Evolutionary conservation across 2,329 filamentous ascomycete genomes (phyloP).

Genomic region (Cladophialophora exuberans): DNA sequence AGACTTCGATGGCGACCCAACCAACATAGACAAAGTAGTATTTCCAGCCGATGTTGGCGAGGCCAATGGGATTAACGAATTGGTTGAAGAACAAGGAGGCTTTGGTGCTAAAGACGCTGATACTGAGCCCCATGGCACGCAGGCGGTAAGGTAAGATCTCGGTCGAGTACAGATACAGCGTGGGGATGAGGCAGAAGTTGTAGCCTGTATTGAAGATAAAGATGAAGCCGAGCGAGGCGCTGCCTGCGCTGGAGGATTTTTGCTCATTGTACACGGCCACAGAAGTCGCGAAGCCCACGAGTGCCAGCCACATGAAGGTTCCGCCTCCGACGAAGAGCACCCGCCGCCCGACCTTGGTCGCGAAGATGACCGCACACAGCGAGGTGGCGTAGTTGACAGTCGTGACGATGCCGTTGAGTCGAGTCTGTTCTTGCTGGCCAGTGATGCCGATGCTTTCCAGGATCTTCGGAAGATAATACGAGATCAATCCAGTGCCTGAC

Average conservation of each 20-base stretch:
- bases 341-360: not conserved
- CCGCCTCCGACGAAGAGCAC: constrained; percentile 1
- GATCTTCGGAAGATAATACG: constrained; percentile 41
- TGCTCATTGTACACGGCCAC: constrained; percentile 1
- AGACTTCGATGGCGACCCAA: constrained; percentile 40
- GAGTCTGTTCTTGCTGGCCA: constrained; percentile 38
- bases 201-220: constrained; percentile 3
- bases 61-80: constrained; percentile 41
- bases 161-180: not conserved
- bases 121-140: constrained; percentile 1
- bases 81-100: constrained; percentile 39
- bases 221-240: not conserved
- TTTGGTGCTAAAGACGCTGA: constrained; percentile 37
- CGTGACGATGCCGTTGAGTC: constrained; percentile 40
- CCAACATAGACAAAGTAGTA: constrained; percentile 50
- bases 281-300: constrained; percentile 1
- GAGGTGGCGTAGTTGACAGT: not conserved
- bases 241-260: not conserved
- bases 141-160: constrained; percentile 3
- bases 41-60: constrained; percentile 50
- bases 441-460: constrained; percentile 43
- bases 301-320: constrained; percentile 5
- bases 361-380: not conserved
- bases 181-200: constrained; percentile 4
- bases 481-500: constrained; percentile 38